A percentile compares a stretch with the other conserved stretches of the same genome.
Evolutionary conservation across 2,329 filamentous ascomycete species (phyloP).

Genomic region (Aureobasidium sp.): DNA sequence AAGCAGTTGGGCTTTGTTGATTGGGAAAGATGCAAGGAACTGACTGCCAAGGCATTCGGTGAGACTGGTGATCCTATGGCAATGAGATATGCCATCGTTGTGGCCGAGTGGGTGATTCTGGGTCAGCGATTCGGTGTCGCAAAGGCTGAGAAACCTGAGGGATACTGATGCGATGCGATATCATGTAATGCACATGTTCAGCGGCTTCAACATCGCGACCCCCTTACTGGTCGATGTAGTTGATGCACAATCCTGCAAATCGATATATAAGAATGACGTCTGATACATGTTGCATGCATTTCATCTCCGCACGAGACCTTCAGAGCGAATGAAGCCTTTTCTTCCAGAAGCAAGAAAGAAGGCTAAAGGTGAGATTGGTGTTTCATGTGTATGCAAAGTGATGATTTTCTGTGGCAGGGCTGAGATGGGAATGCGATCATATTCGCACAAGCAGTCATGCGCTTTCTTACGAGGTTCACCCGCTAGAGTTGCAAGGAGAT

Average conservation of each 20-base stretch:
- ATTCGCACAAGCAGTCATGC: background rate
- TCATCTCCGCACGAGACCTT: background rate
- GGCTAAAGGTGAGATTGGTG: background rate
- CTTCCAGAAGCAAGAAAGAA: slow-evolving; percentile 2
- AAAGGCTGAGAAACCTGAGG: slow-evolving; percentile 23
- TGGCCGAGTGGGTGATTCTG: slow-evolving; percentile 42
- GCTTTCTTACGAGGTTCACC: too few species aligned
- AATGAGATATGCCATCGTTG: slow-evolving; percentile 34
- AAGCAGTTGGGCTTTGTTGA: slow-evolving; percentile 26
- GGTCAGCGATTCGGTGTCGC: slow-evolving; percentile 38
- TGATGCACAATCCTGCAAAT: background rate
- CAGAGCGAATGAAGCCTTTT: background rate
- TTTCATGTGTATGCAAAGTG: slow-evolving; percentile 6
- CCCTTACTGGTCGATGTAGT: background rate
- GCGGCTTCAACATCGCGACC: background rate
- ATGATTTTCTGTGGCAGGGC: background rate
- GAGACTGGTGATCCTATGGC: slow-evolving; percentile 24
- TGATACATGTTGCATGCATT: background rate
- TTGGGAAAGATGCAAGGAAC: slow-evolving; percentile 23
- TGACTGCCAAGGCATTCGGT: slow-evolving; percentile 37
- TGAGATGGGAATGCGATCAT: background rate
- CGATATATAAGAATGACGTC: background rate
- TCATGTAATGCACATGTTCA: background rate
- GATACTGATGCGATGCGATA: background rate
- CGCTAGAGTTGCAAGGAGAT: background rate